A percentile compares a stretch with the other conserved stretches of the same genome.
These are phyloP conservation scores for Ganoderma leucocontextum DNA, from an alignment of 1,284 basidiomycete species.

Conservation along the genomic window DNA sequence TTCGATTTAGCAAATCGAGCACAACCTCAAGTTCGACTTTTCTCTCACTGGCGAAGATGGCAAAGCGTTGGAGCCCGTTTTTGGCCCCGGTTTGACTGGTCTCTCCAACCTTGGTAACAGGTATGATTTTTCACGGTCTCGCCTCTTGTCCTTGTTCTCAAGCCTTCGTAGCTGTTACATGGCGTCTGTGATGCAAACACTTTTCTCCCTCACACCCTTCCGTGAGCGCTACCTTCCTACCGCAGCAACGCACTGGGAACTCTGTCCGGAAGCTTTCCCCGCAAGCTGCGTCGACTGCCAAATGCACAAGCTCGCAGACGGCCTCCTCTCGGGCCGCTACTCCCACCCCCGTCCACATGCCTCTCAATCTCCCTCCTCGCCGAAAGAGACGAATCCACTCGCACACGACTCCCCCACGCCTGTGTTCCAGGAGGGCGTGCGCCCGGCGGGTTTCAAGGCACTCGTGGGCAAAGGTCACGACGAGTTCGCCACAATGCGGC, in stretches of 20 bases:
- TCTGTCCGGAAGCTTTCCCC: slow-evolving; percentile 77
- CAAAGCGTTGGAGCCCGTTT: slow-evolving; percentile 87
- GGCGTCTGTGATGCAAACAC: slow-evolving; percentile 90
- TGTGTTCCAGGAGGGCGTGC: slow-evolving; percentile 88
- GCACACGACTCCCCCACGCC: slow-evolving; percentile 53
- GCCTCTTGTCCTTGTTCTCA: not conserved
- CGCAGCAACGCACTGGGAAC: slow-evolving; percentile 64
- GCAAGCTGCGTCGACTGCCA: slow-evolving; percentile 95
- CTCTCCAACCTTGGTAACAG: slow-evolving; percentile 95
- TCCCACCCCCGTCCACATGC: slow-evolving; percentile 64
- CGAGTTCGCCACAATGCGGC: slow-evolving; percentile 96
- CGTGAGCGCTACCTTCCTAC: slow-evolving; percentile 74
- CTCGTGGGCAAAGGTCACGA: slow-evolving; percentile 93
- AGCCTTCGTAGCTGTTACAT: slow-evolving; percentile 86
- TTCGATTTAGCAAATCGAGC: slow-evolving; percentile 86
- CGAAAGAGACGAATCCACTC: slow-evolving; percentile 44
- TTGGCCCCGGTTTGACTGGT: slow-evolving; percentile 91
- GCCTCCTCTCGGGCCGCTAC: slow-evolving; percentile 93
- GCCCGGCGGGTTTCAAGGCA: slow-evolving; percentile 87
- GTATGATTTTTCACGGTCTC: slow-evolving; percentile 45
- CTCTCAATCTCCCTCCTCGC: slow-evolving; percentile 35
- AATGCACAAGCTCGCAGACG: slow-evolving; percentile 92
- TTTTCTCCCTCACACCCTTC: slow-evolving; percentile 88
- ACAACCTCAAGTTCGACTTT: slow-evolving; percentile 96
- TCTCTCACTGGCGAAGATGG: slow-evolving; percentile 93